Conservation (phyloP, 2,329 filamentous ascomycete genomes). For the Apiospora saccharicola region DNA sequence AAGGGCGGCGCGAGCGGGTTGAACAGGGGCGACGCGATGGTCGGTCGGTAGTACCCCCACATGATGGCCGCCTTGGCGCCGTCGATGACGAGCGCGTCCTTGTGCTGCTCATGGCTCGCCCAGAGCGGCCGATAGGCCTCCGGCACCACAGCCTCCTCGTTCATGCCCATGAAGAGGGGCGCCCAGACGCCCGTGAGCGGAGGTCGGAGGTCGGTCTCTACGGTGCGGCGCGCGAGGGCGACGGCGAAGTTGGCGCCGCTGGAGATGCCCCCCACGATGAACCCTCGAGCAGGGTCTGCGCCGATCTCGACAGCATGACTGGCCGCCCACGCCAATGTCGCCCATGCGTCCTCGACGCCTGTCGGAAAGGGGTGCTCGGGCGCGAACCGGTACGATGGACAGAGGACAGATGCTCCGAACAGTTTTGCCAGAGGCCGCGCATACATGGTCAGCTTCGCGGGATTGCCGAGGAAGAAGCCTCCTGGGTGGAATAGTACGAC, state of each 20-base stretch:
- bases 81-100: conserved; percentile 24
- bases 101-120: conserved; percentile 23
- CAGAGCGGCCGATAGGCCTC: conserved; percentile 9
- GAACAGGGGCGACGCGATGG: conserved; percentile 13
- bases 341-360: too few species aligned
- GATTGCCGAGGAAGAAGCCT: conserved; percentile 20
- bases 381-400: conserved; percentile 22
- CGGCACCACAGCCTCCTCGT: conserved; percentile 8
- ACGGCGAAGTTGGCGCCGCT: too few species aligned
- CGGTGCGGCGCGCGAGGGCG: conserved; percentile 22
- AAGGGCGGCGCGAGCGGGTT: conserved; percentile 23
- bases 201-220: neutral
- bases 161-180: conserved; percentile 24
- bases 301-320: too few species aligned
- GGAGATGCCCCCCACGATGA: too few species aligned
- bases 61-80: conserved; percentile 18
- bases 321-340: too few species aligned
- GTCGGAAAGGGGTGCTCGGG: too few species aligned
- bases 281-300: too few species aligned
- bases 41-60: conserved; percentile 25
- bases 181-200: conserved; percentile 23
- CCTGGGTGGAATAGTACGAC: conserved; percentile 23
- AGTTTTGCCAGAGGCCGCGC: neutral
- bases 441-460: conserved; percentile 23
- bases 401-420: neutral